These are phyloP conservation scores for Colletotrichum sp. DNA, from an alignment of 2,329 filamentous ascomycete species.

Conservation along the genomic window DNA sequence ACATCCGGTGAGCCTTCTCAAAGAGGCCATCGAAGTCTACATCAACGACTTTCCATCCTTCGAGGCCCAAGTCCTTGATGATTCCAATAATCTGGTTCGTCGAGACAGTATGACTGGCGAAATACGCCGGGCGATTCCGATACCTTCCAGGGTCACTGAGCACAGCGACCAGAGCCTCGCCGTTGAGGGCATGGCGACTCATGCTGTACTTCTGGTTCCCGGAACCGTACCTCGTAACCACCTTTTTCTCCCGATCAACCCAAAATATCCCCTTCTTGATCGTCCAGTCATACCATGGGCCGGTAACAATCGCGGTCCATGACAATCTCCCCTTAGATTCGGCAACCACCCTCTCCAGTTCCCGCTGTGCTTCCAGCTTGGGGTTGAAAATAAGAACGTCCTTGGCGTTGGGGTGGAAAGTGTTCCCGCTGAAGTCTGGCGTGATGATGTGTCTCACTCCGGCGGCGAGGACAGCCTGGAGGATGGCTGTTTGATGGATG, in stretches of 20 bases:
- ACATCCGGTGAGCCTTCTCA: neutral
- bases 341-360: slow-evolving; percentile 25
- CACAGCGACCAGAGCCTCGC: slow-evolving; percentile 16
- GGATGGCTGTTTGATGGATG: slow-evolving; percentile 21
- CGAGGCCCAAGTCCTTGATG: neutral
- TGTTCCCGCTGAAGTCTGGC: slow-evolving; percentile 26
- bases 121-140: neutral
- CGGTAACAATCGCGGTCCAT: slow-evolving; percentile 26
- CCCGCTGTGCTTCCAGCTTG: slow-evolving; percentile 23
- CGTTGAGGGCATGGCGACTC: neutral
- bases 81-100: slow-evolving; percentile 9
- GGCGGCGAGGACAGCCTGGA: slow-evolving; percentile 21
- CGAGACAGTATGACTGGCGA: slow-evolving; percentile 8
- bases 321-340: neutral
- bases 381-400: slow-evolving; percentile 20
- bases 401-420: slow-evolving; percentile 15
- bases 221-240: slow-evolving; percentile 16
- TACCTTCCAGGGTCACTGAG: neutral
- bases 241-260: slow-evolving; percentile 11
- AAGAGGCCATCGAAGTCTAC: neutral
- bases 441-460: slow-evolving; percentile 24
- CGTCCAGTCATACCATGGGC: slow-evolving; percentile 26
- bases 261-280: slow-evolving; percentile 25
- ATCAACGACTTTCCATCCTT: neutral
- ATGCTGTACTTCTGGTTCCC: slow-evolving; percentile 9